Evolutionary conservation across 352 stramenopile species (phyloP).

Genomic region (Peronospora farinosa): DNA sequence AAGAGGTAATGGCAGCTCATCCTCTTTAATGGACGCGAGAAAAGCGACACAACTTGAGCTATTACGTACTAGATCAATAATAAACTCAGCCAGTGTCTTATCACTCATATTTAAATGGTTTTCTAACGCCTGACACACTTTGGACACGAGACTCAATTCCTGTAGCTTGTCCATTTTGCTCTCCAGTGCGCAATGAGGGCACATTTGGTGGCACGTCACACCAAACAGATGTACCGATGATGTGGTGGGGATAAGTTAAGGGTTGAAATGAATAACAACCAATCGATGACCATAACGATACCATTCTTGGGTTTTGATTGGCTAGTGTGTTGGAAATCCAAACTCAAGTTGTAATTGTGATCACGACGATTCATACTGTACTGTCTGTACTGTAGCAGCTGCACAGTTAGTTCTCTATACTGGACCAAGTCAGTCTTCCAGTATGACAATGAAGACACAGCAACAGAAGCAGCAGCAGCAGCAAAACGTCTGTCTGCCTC

Average conservation of each 20-base stretch:
- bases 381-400: too few species aligned
- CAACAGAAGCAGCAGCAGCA: too few species aligned
- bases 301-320: constrained; percentile 1
- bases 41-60: constrained; percentile 59
- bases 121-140: constrained; percentile 84
- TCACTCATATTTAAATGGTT: constrained; percentile 94
- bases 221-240: constrained; percentile 6
- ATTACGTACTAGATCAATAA: constrained; percentile 87
- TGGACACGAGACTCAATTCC: constrained; percentile 84
- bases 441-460: constrained; percentile 26
- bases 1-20: constrained; percentile 55
- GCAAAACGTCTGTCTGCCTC: neutral
- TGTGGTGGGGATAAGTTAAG: neutral
- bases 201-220: constrained; percentile 7
- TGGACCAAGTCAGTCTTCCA: constrained; percentile 13
- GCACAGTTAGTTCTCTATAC: constrained; percentile 5
- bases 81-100: constrained; percentile 95
- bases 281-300: constrained; percentile 2
- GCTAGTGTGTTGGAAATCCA: constrained; percentile 1
- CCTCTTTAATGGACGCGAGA: constrained; percentile 48
- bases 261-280: constrained; percentile 6
- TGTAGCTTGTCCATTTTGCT: constrained; percentile 80
- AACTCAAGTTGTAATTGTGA: constrained; percentile 35
- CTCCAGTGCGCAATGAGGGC: constrained; percentile 1
- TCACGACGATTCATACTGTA: constrained; percentile 31